Evolutionary conservation across 495 filamentous ascomycete species (phyloP), one percentile per base, ranked within the genome.

Genomic region (Venustampulla echinocandica): DNA sequence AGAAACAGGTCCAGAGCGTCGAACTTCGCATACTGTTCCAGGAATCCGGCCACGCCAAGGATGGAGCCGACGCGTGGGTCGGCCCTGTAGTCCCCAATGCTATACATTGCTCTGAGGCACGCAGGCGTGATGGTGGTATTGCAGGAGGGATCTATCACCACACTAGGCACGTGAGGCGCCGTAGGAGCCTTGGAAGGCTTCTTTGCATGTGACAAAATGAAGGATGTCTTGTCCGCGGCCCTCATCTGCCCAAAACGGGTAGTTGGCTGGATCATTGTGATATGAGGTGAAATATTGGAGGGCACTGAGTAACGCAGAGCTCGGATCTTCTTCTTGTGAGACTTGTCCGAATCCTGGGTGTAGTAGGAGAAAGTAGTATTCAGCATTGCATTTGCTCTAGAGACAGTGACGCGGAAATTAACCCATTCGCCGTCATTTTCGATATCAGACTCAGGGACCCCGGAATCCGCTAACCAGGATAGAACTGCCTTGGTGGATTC

Each of bases 21-120:
- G 44, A 77, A 71, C 22, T 75, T 73, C 47, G 78, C 79, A 56
- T 73, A 82, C 52, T 86, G 71, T 25, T 83, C 74, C 3, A 85
- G 61, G 50, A 77, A 90, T 1, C 82, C 82, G 22, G 73, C 79
- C 30, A 90, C 71, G 11, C 84, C 83, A 33, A 41, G 23, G 10
- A 87, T 57, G 42, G 61, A 61, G 40, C 74, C 74, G 38, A 20
- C 46, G 9, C 47, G 47, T 4, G 23, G 11, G n/a, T 44, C 69
- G 14, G 56, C 55, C 2, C 59, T 52, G 32, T 72, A 57, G 11
- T 59, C 54, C 10, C 53, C 36, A 42, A 51, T 21, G 14, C 42
- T 48, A 36, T 48, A 48, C 22, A 48, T 23, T 23, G 46, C 35
- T 25, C 28, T 17, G 41, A 48, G 46, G 22, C 46, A 48, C 15